Percentiles rank a stretch among this genome's conserved stretches.
phyloP scores from a whole-genome alignment of 306 rosid genomes.

The Ammopiptanthus mongolicus region DNA sequence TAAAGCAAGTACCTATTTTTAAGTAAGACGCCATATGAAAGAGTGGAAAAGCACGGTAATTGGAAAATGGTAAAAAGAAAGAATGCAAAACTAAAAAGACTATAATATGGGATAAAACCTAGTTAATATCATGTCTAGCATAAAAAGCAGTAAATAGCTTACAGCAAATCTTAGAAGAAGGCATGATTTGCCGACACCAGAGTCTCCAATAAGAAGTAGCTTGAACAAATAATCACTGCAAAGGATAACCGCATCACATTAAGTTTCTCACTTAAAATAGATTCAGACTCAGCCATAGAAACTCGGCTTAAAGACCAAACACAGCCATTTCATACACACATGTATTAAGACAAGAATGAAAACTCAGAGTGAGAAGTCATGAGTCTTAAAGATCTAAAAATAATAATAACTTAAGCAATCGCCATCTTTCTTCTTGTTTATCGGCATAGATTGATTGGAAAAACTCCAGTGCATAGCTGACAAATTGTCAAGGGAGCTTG shows the following conservation, averaged over 20 bases:
- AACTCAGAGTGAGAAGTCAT: background rate
- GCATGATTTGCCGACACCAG: slow-evolving; percentile 99
- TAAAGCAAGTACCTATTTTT: background rate
- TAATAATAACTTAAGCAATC: background rate
- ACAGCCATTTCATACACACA: background rate
- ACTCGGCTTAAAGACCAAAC: background rate
- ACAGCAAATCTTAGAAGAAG: slow-evolving; percentile 98
- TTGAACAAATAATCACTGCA: slow-evolving; percentile 95
- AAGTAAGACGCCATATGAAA: background rate
- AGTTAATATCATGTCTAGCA: background rate
- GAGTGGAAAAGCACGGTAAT: background rate
- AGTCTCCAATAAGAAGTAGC: slow-evolving; percentile 97
- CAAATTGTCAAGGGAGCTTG: background rate
- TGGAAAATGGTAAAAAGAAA: background rate
- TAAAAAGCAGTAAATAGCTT: slow-evolving; percentile 32
- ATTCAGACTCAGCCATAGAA: background rate
- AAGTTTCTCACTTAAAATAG: slow-evolving; percentile 16
- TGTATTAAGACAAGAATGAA: background rate
- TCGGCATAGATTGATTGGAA: background rate
- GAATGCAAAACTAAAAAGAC: background rate
- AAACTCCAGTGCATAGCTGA: background rate
- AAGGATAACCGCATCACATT: background rate
- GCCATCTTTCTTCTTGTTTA: background rate
- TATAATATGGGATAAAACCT: background rate
- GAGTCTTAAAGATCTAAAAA: background rate